These are phyloP conservation scores for Boeremia exigua DNA, from an alignment of 2,329 filamentous ascomycete species.

Conservation along the genomic window DNA sequence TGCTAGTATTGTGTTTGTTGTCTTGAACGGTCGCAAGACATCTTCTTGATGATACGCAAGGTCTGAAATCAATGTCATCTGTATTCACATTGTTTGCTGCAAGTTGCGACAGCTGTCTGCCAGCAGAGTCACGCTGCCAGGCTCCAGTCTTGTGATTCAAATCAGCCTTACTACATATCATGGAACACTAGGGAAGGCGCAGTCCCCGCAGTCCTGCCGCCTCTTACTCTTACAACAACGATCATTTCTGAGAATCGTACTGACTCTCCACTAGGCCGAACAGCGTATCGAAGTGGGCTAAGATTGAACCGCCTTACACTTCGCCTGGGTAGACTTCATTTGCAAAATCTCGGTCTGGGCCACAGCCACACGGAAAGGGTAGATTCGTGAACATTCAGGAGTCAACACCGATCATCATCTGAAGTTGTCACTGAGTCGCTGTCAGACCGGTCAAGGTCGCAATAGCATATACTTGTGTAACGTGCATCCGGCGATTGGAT, in stretches of 20 bases:
- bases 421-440: background rate
- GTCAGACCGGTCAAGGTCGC: slow-evolving; percentile 5
- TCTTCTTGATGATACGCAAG: background rate
- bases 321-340: slow-evolving; percentile 26
- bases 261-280: slow-evolving; percentile 34
- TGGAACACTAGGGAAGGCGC: slow-evolving; percentile 2
- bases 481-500: slow-evolving; percentile 1
- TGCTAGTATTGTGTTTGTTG: background rate
- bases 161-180: slow-evolving; percentile 28
- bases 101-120: background rate
- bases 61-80: background rate
- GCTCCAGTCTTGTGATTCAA: slow-evolving; percentile 32
- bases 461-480: slow-evolving; percentile 12
- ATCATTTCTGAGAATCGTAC: slow-evolving; percentile 20
- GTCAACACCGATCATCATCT: background rate
- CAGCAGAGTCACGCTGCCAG: slow-evolving; percentile 24
- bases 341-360: background rate
- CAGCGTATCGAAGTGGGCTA: slow-evolving; percentile 25
- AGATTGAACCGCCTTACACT: slow-evolving; percentile 22
- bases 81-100: background rate
- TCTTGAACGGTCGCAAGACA: background rate
- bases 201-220: background rate
- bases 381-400: background rate
- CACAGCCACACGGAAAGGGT: background rate
- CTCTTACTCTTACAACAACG: background rate